Base-by-base conservation (phyloP, 2,329 filamentous ascomycete genomes). In the Colletotrichum theobromicola region DNA sequence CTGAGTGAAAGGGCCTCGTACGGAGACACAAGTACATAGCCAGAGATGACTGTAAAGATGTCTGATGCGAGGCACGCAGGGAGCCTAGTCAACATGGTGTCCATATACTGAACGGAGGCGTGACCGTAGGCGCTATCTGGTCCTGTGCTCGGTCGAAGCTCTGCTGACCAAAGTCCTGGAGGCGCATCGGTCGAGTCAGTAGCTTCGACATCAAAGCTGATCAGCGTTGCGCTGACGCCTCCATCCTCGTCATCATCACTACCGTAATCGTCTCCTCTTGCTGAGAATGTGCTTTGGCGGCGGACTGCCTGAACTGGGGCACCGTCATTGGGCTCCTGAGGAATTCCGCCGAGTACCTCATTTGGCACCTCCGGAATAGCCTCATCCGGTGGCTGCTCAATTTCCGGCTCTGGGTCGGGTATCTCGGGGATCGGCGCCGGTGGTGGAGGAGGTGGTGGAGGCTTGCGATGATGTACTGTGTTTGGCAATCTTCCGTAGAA, bases 151-250 rank as follows among this genome's bases (percentile, higher is more conserved):
- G 90, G 89, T 1, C 90, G 86, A 21, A 92, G 80, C 78, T 92
- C 90, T 15, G 90, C 90, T 5, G 88, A 90, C 90, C 90, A 92
- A 2, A 89, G 80, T 16, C 88, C 90, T 2, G 87, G 83, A 2
- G 87, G 87, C 4, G 85, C 84, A 62, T 90, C 88, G 4, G 84
- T 86, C 1, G 88, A 84, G 61, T 91, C 90, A 5, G 86, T 88
- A 1, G 90, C 88, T 76, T 92, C 90, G 32, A 92, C 89, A 70
- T 92, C 90, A 70, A 92, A 91, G 76, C 89, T 91, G 66, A 92
- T 91, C 7, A 92, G 82, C 0, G 90, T 91, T 2, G 89, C 87
- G 69, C 87, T 90, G 28, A 91, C 83, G 62, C 87, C 85, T 62
- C 90, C 90, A 16, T 88, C 84, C 18, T 90, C 90, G 63, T 91